phyloP scores from a whole-genome alignment of 495 filamentous ascomycete species.

The Stereocaulon alpinum region DNA sequence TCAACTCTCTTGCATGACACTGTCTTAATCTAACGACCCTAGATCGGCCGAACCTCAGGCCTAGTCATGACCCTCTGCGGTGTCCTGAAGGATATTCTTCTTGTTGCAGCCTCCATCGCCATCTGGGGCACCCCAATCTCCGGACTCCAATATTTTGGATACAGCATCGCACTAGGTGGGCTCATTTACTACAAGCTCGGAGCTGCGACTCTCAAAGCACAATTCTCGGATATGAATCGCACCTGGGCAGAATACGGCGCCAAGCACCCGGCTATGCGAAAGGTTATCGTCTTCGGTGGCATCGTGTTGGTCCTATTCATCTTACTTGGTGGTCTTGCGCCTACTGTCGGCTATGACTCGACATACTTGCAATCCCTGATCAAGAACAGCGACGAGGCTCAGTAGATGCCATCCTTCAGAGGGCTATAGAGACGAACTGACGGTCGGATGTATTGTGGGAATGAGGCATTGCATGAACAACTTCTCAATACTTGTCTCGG shows the following conservation, averaged over 20 bases:
- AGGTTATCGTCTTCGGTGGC: slow-evolving; percentile 56
- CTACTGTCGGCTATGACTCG: slow-evolving; percentile 23
- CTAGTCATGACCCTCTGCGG: slow-evolving; percentile 95
- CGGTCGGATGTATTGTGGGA: too few relatives aligned
- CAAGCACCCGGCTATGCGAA: slow-evolving; percentile 61
- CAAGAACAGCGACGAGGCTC: slow-evolving; percentile 6
- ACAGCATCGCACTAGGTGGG: slow-evolving; percentile 78
- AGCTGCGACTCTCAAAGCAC: slow-evolving; percentile 69
- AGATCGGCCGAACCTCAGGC: slow-evolving; percentile 97
- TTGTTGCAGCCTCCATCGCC: slow-evolving; percentile 78
- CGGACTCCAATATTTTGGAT: slow-evolving; percentile 83
- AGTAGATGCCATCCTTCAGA: neutral
- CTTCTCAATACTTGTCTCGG: too few relatives aligned
- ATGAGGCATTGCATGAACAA: too few relatives aligned
- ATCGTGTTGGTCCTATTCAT: slow-evolving; percentile 57
- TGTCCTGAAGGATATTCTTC: slow-evolving; percentile 96
- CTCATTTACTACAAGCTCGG: slow-evolving; percentile 98
- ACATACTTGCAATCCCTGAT: slow-evolving; percentile 10
- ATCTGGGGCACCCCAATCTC: slow-evolving; percentile 82
- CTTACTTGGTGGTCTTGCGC: slow-evolving; percentile 51
- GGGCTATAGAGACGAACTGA: too few relatives aligned
- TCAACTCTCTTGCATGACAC: neutral
- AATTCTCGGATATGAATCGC: slow-evolving; percentile 55
- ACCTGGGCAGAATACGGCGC: slow-evolving; percentile 80
- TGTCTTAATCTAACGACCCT: slow-evolving; percentile 4